phyloP scores from a whole-genome alignment of 495 filamentous ascomycete species.

The Tuber aestivum region DNA sequence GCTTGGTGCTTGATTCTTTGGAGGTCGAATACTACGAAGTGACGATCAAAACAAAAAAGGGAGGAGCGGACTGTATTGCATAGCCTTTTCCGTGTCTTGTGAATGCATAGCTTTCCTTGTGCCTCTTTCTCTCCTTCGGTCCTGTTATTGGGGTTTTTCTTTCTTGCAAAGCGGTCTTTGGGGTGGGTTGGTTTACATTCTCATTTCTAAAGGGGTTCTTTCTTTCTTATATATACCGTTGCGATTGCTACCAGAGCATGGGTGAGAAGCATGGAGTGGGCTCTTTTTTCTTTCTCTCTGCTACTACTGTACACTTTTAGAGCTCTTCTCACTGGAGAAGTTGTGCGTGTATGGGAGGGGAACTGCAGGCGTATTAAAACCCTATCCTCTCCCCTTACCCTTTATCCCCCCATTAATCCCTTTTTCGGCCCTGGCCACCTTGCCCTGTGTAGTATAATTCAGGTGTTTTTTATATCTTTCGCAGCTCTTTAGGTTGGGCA shows the following conservation, averaged over 20 bases:
- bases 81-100: slow-evolving; percentile 8
- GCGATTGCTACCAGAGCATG: neutral
- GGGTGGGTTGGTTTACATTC: slow-evolving; percentile 34
- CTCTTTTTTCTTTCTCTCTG: slow-evolving; percentile 23
- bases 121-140: slow-evolving; percentile 43
- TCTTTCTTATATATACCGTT: slow-evolving; percentile 13
- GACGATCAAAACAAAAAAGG: slow-evolving; percentile 2
- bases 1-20: slow-evolving; percentile 2
- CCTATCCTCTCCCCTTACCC: neutral
- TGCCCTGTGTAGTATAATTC: neutral
- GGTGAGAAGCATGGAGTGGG: slow-evolving; percentile 39
- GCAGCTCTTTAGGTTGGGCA: slow-evolving; percentile 22
- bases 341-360: neutral
- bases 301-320: neutral
- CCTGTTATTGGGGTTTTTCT: slow-evolving; percentile 33
- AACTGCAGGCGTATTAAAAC: neutral
- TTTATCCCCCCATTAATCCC: neutral
- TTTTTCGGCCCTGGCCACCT: neutral
- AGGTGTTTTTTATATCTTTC: slow-evolving; percentile 13
- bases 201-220: slow-evolving; percentile 29
- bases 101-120: slow-evolving; percentile 16
- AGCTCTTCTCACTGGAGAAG: neutral
- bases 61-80: slow-evolving; percentile 8
- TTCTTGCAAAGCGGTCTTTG: slow-evolving; percentile 38
- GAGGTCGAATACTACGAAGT: slow-evolving; percentile 17